Percentiles rank a stretch among this genome's conserved stretches.
These are phyloP conservation scores for Allium sativum DNA, from an alignment of 106 monocot species.

Conservation along the genomic window DNA sequence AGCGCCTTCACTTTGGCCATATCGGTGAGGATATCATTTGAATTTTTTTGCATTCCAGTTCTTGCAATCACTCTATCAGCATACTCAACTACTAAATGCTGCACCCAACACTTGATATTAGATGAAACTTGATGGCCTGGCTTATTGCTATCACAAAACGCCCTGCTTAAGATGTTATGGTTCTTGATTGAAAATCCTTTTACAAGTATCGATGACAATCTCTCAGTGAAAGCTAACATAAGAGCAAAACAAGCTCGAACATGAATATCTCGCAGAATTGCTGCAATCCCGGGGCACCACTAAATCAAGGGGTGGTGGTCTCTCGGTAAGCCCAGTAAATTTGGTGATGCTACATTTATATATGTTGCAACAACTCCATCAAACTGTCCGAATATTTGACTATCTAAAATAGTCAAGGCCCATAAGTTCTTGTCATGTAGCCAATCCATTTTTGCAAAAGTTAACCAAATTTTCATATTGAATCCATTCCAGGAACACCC, in stretches of 20 bases:
- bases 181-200: slow-evolving; percentile 66
- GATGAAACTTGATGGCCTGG: slow-evolving; percentile 34
- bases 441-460: slow-evolving; percentile 54
- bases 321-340: slow-evolving; percentile 33
- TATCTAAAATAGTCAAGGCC: slow-evolving; percentile 37
- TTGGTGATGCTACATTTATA: slow-evolving; percentile 43
- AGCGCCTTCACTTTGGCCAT: slow-evolving; percentile 72
- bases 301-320: slow-evolving; percentile 53
- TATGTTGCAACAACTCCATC: slow-evolving; percentile 44
- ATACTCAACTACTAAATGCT: slow-evolving; percentile 81
- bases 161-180: slow-evolving; percentile 57
- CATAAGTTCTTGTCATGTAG: slow-evolving; percentile 24
- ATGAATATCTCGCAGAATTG: slow-evolving; percentile 42
- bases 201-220: slow-evolving; percentile 38
- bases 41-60: slow-evolving; percentile 46
- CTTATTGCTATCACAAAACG: slow-evolving; percentile 77
- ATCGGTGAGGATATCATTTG: slow-evolving; percentile 31
- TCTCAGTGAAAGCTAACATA: slow-evolving; percentile 71
- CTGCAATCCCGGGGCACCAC: slow-evolving; percentile 21
- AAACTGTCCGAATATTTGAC: slow-evolving; percentile 42
- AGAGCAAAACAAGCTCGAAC: slow-evolving; percentile 57
- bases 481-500: slow-evolving; percentile 38
- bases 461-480: slow-evolving; percentile 51
- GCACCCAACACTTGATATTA: slow-evolving; percentile 56
- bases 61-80: slow-evolving; percentile 38